Conservation (phyloP, 2,329 filamentous ascomycete species). For the Neofusicoccum kwambonambiense region DNA sequence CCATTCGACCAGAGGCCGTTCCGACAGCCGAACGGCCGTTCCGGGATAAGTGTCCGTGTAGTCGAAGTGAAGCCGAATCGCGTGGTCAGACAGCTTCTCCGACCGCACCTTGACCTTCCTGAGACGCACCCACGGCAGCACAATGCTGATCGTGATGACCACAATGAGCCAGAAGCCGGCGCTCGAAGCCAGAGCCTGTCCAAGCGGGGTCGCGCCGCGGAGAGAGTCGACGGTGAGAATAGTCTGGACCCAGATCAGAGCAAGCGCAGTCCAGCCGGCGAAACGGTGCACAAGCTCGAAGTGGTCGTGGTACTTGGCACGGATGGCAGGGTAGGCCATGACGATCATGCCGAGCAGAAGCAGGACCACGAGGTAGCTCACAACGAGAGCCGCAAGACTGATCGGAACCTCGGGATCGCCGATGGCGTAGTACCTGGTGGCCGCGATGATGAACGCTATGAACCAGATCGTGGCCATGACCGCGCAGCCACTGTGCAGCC, state of each 20-base stretch:
- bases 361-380: constrained; percentile 25
- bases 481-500: constrained; percentile 35
- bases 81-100: constrained; percentile 69
- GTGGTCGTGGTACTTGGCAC: constrained; percentile 29
- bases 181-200: constrained; percentile 43
- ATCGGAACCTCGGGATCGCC: constrained; percentile 15
- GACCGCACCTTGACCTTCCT: constrained; percentile 65
- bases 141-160: constrained; percentile 62
- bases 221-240: constrained; percentile 17
- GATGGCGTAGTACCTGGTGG: constrained; percentile 28
- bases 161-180: constrained; percentile 69
- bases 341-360: constrained; percentile 27
- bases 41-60: constrained; percentile 2
- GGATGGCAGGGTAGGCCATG: constrained; percentile 28
- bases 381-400: constrained; percentile 21
- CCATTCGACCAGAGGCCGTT: constrained; percentile 32
- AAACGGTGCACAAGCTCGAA: constrained; percentile 38
- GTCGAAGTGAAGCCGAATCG: constrained; percentile 61
- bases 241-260: constrained; percentile 32
- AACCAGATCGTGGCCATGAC: constrained; percentile 43
- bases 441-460: constrained; percentile 31
- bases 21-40: constrained; percentile 7
- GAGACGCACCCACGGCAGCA: constrained; percentile 72
- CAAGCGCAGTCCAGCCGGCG: constrained; percentile 32
- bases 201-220: constrained; percentile 32